phyloP scores from a whole-genome alignment of 2,329 filamentous ascomycete genomes.

The Penicillium polonicum region DNA sequence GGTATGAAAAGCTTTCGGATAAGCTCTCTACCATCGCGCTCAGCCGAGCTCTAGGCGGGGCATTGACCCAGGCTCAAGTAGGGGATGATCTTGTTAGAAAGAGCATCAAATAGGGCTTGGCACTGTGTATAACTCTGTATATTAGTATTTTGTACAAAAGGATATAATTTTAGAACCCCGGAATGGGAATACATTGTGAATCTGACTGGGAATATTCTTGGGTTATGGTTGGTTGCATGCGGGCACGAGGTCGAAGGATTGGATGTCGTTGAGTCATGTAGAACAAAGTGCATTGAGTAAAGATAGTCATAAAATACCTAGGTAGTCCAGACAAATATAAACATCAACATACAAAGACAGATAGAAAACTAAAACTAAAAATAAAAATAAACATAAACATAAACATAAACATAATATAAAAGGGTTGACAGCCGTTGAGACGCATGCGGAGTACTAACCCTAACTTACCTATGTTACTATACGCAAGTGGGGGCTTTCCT shows the following conservation, averaged over 20 bases:
- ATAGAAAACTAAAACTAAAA: neutral
- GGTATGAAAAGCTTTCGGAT: slow-evolving; percentile 35
- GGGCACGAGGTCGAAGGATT: slow-evolving; percentile 19
- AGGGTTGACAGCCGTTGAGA: neutral
- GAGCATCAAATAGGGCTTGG: neutral
- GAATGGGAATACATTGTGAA: neutral
- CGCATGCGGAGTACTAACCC: neutral
- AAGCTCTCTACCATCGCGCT: slow-evolving; percentile 25
- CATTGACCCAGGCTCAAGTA: slow-evolving; percentile 28
- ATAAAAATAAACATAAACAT: neutral
- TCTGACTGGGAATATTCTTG: neutral
- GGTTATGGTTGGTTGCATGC: neutral
- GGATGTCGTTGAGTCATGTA: slow-evolving; percentile 1
- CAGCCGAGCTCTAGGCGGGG: slow-evolving; percentile 30
- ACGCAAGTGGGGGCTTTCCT: no score
- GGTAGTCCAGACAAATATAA: neutral
- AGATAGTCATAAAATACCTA: neutral
- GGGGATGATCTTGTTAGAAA: slow-evolving; percentile 7
- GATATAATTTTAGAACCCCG: neutral
- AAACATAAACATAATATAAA: neutral
- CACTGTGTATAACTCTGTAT: neutral
- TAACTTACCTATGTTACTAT: no score
- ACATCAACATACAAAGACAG: neutral
- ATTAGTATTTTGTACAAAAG: neutral
- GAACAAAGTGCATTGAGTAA: neutral